Percentiles rank a stretch among this genome's conserved stretches.
Conservation (phyloP, 2,329 filamentous ascomycete species). For the Hirsutella minnesotensis region DNA sequence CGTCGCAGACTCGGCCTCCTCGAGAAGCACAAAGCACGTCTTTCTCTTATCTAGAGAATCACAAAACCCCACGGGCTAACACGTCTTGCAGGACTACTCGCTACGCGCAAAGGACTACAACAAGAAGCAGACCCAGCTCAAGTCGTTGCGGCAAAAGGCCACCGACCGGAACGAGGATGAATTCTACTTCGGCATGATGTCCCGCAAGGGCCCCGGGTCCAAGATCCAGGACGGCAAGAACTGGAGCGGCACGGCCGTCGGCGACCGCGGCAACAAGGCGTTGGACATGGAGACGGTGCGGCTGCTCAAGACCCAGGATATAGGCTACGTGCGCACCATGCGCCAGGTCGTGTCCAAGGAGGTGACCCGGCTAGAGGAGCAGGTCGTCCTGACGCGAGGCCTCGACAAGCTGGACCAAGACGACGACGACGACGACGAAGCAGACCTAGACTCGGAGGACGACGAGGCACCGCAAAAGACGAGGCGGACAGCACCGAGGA, state of each 20-base stretch:
- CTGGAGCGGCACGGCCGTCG: constrained; percentile 44
- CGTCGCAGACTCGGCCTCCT: constrained; percentile 81
- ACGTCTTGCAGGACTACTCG: constrained; percentile 41
- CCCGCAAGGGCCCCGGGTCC: constrained; percentile 42
- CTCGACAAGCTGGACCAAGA: constrained; percentile 25
- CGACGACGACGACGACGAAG: constrained; percentile 17
- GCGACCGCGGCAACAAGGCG: constrained; percentile 43
- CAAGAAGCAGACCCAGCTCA: constrained; percentile 50
- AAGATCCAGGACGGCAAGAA: constrained; percentile 34
- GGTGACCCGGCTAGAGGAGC: constrained; percentile 41
- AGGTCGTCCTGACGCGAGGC: constrained; percentile 31
- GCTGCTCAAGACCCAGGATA: constrained; percentile 57
- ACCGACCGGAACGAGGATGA: constrained; percentile 60
- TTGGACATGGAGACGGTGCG: constrained; percentile 46
- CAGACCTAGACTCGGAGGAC: constrained; percentile 15
- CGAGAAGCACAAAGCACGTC: constrained; percentile 95
- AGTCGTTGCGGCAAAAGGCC: constrained; percentile 48
- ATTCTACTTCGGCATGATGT: constrained; percentile 61
- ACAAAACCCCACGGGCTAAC: too few species aligned
- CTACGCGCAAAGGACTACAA: constrained; percentile 55
- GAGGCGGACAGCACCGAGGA: constrained; percentile 25
- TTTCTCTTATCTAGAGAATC: too few species aligned
- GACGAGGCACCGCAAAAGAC: constrained; percentile 17
- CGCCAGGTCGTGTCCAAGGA: constrained; percentile 48
- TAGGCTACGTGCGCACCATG: constrained; percentile 52